A percentile compares a stretch with the other conserved stretches of the same genome.
Evolutionary conservation across 2,329 filamentous ascomycete species (phyloP).

Genomic region (Colletotrichum costaricense): DNA sequence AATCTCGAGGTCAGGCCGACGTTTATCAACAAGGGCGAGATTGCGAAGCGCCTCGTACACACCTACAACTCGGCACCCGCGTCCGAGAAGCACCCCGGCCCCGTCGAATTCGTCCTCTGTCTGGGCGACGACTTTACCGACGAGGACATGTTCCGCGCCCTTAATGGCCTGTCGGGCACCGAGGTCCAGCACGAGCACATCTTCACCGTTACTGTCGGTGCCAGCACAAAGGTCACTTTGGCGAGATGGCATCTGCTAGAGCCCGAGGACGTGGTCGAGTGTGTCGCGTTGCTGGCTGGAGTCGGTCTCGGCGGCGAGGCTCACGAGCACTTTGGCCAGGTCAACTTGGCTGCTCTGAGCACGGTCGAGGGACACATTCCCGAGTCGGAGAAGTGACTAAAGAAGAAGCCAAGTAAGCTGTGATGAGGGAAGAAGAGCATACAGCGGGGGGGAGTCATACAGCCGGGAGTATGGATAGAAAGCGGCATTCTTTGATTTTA

Average conservation of each 20-base stretch:
- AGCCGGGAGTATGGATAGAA: constrained; percentile 35
- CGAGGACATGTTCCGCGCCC: constrained; percentile 93
- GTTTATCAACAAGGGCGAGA: constrained; percentile 98
- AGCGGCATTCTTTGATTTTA: constrained; percentile 1
- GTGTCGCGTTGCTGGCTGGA: constrained; percentile 66
- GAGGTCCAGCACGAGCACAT: constrained; percentile 73
- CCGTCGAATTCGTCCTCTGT: constrained; percentile 89
- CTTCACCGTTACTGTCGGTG: constrained; percentile 92
- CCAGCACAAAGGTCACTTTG: constrained; percentile 90
- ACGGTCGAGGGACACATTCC: constrained; percentile 65
- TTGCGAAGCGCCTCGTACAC: constrained; percentile 83
- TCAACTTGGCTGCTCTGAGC: constrained; percentile 67
- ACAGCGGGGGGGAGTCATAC: constrained; percentile 1
- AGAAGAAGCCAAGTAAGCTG: not conserved
- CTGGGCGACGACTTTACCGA: constrained; percentile 97
- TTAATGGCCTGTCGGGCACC: constrained; percentile 69
- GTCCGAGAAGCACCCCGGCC: constrained; percentile 56
- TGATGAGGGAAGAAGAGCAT: not conserved
- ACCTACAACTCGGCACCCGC: constrained; percentile 71
- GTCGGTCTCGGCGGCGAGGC: constrained; percentile 52
- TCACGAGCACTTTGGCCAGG: constrained; percentile 58
- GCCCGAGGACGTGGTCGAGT: constrained; percentile 86
- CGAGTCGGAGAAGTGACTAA: constrained; percentile 29
- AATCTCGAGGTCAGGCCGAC: constrained; percentile 97
- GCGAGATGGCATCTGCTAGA: constrained; percentile 92